A percentile compares a stretch with the other conserved stretches of the same genome.
Evolutionary conservation across 495 filamentous ascomycete genomes (phyloP).

Genomic region (Aspergillus homomorphus): DNA sequence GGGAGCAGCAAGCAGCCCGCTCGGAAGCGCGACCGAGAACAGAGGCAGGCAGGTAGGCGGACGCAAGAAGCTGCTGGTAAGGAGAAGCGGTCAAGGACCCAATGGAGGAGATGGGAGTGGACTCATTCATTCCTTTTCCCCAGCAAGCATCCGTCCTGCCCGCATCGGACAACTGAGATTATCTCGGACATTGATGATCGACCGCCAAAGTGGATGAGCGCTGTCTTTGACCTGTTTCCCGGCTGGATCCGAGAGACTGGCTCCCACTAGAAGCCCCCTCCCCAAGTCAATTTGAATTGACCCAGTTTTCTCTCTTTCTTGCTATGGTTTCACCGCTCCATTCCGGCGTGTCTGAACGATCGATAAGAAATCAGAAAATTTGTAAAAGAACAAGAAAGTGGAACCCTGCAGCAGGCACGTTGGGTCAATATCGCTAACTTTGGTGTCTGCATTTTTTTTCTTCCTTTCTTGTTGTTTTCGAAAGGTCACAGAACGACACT

Average conservation of each 20-base stretch:
- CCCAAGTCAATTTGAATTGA: too few species aligned
- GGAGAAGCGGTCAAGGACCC: slow-evolving; percentile 25
- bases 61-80: background rate
- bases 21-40: background rate
- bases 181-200: slow-evolving; percentile 2
- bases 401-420: slow-evolving; percentile 24
- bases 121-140: slow-evolving; percentile 9
- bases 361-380: slow-evolving; percentile 22
- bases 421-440: slow-evolving; percentile 23
- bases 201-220: background rate
- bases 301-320: slow-evolving; percentile 8
- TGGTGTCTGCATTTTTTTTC: slow-evolving; percentile 20
- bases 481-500: slow-evolving; percentile 11
- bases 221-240: background rate
- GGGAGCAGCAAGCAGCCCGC: slow-evolving; percentile 1
- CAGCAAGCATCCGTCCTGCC: slow-evolving; percentile 13
- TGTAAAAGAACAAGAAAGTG: slow-evolving; percentile 15
- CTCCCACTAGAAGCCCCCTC: slow-evolving; percentile 6
- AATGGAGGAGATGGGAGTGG: slow-evolving; percentile 11
- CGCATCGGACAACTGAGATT: slow-evolving; percentile 14
- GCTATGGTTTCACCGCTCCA: slow-evolving; percentile 26
- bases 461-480: too few species aligned
- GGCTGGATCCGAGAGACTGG: background rate
- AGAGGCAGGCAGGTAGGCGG: background rate
- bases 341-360: slow-evolving; percentile 19